phyloP scores from a whole-genome alignment of 2,329 filamentous ascomycete genomes.

The Ascochyta pisi region DNA sequence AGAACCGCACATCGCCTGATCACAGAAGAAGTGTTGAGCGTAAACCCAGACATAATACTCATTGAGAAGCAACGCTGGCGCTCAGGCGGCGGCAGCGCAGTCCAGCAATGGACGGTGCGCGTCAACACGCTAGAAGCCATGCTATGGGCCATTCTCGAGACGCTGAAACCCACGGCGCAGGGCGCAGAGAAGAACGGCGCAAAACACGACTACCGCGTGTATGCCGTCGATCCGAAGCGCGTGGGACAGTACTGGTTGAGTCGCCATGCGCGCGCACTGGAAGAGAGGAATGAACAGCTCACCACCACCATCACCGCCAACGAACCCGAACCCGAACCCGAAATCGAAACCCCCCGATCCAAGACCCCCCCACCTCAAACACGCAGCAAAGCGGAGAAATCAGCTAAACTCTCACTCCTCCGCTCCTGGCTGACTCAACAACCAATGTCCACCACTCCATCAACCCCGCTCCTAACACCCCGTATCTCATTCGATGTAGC shows the following conservation, averaged over 20 bases:
- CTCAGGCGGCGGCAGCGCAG: constrained; percentile 66
- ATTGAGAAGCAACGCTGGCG: constrained; percentile 73
- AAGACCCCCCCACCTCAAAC: constrained; percentile 14
- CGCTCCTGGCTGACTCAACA: constrained; percentile 39
- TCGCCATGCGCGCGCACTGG: constrained; percentile 16
- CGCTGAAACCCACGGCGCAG: not conserved
- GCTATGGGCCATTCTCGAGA: constrained; percentile 68
- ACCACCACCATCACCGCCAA: not conserved
- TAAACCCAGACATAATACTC: constrained; percentile 71
- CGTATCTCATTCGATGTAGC: constrained; percentile 26
- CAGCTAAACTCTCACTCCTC: constrained; percentile 69
- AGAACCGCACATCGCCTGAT: constrained; percentile 63
- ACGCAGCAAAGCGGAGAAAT: constrained; percentile 58
- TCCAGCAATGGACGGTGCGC: constrained; percentile 82
- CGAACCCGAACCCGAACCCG: constrained; percentile 21
- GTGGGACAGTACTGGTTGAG: constrained; percentile 48
- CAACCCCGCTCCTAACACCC: constrained; percentile 15
- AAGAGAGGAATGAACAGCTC: constrained; percentile 7
- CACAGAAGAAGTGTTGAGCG: constrained; percentile 55
- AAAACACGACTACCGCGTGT: constrained; percentile 23
- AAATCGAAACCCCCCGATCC: too few relatives aligned
- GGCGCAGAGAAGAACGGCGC: too few relatives aligned
- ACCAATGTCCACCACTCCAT: constrained; percentile 10
- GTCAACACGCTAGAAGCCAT: constrained; percentile 85
- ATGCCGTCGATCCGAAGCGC: constrained; percentile 46